These are phyloP conservation scores for Neurospora sp. DNA, from an alignment of 495 filamentous ascomycete genomes.

Conservation along the genomic window DNA sequence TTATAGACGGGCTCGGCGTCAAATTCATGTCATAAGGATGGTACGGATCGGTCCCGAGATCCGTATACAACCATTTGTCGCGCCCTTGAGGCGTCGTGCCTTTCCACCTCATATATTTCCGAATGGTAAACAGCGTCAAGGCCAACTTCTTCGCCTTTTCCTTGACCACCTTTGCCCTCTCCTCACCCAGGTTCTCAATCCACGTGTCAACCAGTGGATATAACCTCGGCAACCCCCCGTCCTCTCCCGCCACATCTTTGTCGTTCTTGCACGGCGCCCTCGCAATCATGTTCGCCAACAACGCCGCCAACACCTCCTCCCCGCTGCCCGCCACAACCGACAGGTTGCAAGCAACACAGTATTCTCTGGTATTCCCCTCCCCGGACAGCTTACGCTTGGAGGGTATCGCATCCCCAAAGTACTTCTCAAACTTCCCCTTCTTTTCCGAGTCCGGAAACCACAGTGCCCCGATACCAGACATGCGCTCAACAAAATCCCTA, in stretches of 20 bases:
- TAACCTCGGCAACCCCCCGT: slow-evolving; percentile 21
- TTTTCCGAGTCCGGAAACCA: slow-evolving; percentile 11
- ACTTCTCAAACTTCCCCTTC: slow-evolving; percentile 14
- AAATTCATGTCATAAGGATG: not conserved
- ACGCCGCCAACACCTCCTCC: slow-evolving; percentile 22
- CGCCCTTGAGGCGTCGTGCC: not conserved
- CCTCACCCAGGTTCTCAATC: slow-evolving; percentile 15
- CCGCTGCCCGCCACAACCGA: slow-evolving; percentile 28
- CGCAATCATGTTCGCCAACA: slow-evolving; percentile 26
- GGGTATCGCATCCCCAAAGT: slow-evolving; percentile 11
- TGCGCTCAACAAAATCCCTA: slow-evolving; percentile 16
- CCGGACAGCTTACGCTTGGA: slow-evolving; percentile 11
- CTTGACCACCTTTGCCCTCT: not conserved
- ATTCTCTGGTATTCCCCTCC: not conserved
- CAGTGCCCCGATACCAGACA: slow-evolving; percentile 26
- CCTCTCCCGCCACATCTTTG: not conserved
- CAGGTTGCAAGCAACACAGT: slow-evolving; percentile 38
- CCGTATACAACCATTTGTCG: not conserved
- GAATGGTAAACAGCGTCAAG: not conserved
- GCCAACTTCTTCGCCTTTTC: not conserved
- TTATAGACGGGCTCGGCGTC: not conserved
- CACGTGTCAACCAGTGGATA: slow-evolving; percentile 29
- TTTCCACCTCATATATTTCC: not conserved
- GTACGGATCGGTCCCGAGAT: not conserved
- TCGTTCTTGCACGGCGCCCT: slow-evolving; percentile 5